Base-by-base conservation (phyloP, 805 yeast species). In the Saturnispora halmiae region DNA sequence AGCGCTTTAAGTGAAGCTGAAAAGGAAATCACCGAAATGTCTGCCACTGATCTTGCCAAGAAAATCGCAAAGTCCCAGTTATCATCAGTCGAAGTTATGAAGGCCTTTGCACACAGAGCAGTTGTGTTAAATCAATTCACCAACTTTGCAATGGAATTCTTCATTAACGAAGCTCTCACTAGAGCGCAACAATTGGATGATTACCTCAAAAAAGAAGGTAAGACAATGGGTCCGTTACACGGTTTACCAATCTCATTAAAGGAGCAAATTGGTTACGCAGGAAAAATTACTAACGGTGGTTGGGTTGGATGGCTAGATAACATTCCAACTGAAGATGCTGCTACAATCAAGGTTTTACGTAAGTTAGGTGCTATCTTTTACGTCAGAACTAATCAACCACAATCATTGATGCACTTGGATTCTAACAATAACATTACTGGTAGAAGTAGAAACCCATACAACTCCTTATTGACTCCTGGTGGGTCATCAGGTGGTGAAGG, bases 401-500 rank as follows among this genome's bases (percentile, higher is more conserved):
- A 78, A 54, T 65, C 77, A 3, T 61, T 79, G 55, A 79, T 79
- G 86, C 84, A 79, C 50, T 60, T 76, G 53, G 81, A 77, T 55
- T 72, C 82, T 19, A 62, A 66, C 51, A 77, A 77, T 56, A 73
- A 74, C 59, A 66, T 79, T 51, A 68, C 65, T 33, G 84, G 83
- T 5, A 64, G 75, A 47, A 66, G 82, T 5, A 64, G 72, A 53
- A 79, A 79, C 53, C 73, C 82, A 1, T 60, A 64, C 58, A 79
- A 79, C 49, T 63, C 77, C 29, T 59, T 67, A 20, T 63, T 77
- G 44, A 71, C 81, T 15, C 68, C 81, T 2, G 85, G 86, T 47
- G 86, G 86, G n/a, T 75, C 82, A 1, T 75, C 82, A 3, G 79
- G 82, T 30, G 86, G 86, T 45, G 86, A 79, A 56, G 82, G 84